Percentiles rank a stretch among this genome's conserved stretches.
Conservation (phyloP, 495 filamentous ascomycete genomes). For the Penicillium mononematosum region DNA sequence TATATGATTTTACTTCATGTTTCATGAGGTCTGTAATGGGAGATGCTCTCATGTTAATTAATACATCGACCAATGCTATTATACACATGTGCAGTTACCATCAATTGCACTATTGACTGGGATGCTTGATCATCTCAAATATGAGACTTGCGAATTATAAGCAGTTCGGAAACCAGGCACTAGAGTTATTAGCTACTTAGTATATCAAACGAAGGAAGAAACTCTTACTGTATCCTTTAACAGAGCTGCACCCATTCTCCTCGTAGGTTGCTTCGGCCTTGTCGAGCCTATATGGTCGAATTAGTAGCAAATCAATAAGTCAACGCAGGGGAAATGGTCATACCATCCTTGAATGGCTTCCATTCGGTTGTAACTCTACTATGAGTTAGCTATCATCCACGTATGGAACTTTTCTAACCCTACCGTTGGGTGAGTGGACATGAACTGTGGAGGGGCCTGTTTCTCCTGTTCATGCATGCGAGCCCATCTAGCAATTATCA, state of each 20-base stretch:
- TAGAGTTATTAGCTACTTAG: constrained; percentile 1
- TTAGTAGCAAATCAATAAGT: constrained; percentile 3
- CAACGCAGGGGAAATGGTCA: constrained; percentile 2
- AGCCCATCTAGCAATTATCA: constrained; percentile 53
- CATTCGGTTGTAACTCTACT: constrained; percentile 64
- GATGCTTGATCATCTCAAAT: background rate
- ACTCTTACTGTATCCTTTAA: constrained; percentile 34
- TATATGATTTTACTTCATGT: background rate
- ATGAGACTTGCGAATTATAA: constrained; percentile 10
- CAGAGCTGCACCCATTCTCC: constrained; percentile 35
- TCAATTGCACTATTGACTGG: background rate
- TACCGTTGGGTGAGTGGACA: constrained; percentile 85
- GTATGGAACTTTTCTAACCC: constrained; percentile 21
- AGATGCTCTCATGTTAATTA: background rate
- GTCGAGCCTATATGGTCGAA: constrained; percentile 25
- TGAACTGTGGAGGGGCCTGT: constrained; percentile 64
- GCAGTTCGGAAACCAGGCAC: constrained; percentile 39
- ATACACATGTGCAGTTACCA: constrained; percentile 3
- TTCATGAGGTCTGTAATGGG: background rate
- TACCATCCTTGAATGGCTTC: constrained; percentile 66
- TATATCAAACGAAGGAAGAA: background rate
- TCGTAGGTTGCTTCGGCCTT: constrained; percentile 37
- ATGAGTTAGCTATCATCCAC: constrained; percentile 17
- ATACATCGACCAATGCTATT: background rate
- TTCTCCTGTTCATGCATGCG: constrained; percentile 68